Conservation (phyloP, 2,329 filamentous ascomycete species). For the Aureobasidium sp. region DNA sequence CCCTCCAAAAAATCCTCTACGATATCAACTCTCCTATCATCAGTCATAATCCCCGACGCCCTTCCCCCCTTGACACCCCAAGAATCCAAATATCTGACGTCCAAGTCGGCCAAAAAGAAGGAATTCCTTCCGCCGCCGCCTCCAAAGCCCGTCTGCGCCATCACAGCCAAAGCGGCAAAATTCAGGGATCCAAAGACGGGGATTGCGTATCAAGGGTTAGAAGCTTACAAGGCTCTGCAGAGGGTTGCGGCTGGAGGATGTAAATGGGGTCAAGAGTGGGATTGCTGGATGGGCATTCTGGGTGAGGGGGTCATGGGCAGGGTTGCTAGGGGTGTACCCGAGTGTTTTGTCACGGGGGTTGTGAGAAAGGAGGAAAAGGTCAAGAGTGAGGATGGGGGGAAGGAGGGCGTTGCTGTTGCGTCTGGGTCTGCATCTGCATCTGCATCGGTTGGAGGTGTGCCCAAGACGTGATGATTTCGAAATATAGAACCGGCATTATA, state of each 20-base stretch:
- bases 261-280: slow-evolving; percentile 73
- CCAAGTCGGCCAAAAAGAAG: slow-evolving; percentile 38
- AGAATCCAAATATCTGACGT: slow-evolving; percentile 45
- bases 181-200: slow-evolving; percentile 83
- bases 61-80: slow-evolving; percentile 47
- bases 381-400: neutral
- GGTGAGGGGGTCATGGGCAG: slow-evolving; percentile 34
- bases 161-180: slow-evolving; percentile 72
- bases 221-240: slow-evolving; percentile 77
- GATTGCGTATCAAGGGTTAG: slow-evolving; percentile 69
- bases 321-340: slow-evolving; percentile 72
- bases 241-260: slow-evolving; percentile 66
- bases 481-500: too few species aligned
- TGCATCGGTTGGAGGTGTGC: too few species aligned
- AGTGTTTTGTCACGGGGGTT: slow-evolving; percentile 50
- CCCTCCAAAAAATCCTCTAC: slow-evolving; percentile 18
- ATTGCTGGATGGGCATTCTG: slow-evolving; percentile 69
- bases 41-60: slow-evolving; percentile 45
- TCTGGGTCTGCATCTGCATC: too few species aligned
- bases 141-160: slow-evolving; percentile 56
- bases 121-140: slow-evolving; percentile 32
- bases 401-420: neutral
- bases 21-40: slow-evolving; percentile 41
- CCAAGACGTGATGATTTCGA: too few species aligned
- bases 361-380: slow-evolving; percentile 7